Evolutionary conservation across 257 asterid species (phyloP).

Genomic region (Solanum ossicruentum): DNA sequence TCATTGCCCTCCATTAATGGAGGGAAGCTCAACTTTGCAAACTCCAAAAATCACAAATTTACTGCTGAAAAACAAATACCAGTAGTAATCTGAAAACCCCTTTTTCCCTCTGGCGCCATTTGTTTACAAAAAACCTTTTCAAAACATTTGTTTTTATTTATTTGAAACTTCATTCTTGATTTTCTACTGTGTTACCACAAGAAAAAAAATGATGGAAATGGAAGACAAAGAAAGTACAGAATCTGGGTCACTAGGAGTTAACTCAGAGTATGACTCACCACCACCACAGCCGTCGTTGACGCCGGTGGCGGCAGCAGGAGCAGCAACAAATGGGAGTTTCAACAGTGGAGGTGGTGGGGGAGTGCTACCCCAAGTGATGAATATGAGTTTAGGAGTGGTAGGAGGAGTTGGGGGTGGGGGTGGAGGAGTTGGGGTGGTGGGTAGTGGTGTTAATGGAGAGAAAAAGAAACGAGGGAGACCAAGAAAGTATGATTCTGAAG

Average conservation of each 20-base stretch:
- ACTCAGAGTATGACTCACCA: conserved; percentile 44
- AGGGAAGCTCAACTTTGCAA: conserved; percentile 47
- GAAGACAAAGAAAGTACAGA: conserved; percentile 65
- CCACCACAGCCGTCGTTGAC: neutral
- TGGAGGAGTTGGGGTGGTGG: conserved; percentile 10
- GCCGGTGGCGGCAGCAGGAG: conserved; percentile 22
- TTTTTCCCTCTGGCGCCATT: conserved; percentile 55
- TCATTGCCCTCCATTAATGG: conserved; percentile 42
- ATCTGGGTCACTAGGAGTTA: conserved; percentile 46
- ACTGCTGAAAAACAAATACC: neutral
- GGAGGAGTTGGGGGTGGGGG: neutral
- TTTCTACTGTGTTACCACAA: neutral
- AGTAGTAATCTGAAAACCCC: neutral
- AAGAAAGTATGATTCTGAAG: conserved; percentile 72
- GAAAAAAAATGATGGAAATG: conserved; percentile 25
- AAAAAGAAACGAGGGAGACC: conserved; percentile 90
- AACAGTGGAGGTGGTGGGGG: conserved; percentile 15
- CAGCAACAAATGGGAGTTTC: neutral
- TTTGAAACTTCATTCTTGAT: neutral
- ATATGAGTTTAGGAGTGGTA: conserved; percentile 7
- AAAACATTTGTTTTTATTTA: neutral
- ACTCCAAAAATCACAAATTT: conserved; percentile 4
- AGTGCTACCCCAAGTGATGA: conserved; percentile 18
- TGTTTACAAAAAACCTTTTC: conserved; percentile 22
- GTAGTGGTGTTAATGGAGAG: conserved; percentile 17